A percentile compares a stretch with the other conserved stretches of the same genome.
Conservation (phyloP, 2,329 filamentous ascomycete genomes). For the Calonectria honghensis region DNA sequence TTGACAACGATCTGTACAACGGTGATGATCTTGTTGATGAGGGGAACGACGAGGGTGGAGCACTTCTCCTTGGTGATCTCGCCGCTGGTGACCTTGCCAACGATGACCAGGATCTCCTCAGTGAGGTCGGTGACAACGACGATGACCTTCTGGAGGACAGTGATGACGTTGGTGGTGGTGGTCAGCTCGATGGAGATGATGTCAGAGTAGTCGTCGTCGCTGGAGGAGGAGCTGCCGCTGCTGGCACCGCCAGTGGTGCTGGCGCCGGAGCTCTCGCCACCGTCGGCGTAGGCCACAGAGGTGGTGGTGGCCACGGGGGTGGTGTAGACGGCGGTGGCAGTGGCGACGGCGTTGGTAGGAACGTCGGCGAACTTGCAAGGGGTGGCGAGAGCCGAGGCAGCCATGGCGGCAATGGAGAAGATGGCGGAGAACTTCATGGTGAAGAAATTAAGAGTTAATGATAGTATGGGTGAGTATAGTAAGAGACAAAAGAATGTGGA, state of each 20-base stretch:
- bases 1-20: conserved; percentile 1
- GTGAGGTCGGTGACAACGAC: neutral
- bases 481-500: conserved; percentile 12
- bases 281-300: neutral
- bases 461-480: conserved; percentile 20
- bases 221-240: conserved; percentile 2
- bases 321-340: neutral
- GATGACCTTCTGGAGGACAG: conserved; percentile 17
- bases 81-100: conserved; percentile 14
- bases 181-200: neutral
- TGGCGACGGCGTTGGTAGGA: neutral
- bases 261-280: neutral
- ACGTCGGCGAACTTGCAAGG: neutral
- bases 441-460: conserved; percentile 4
- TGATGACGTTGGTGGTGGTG: conserved; percentile 16
- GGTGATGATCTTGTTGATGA: conserved; percentile 13
- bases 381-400: conserved; percentile 2
- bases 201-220: neutral
- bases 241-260: neutral
- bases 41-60: neutral
- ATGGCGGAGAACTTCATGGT: conserved; percentile 8
- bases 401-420: conserved; percentile 14
- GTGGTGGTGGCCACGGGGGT: neutral
- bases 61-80: neutral
- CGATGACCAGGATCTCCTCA: neutral